A percentile compares a stretch with the other conserved stretches of the same genome.
phyloP scores from a whole-genome alignment of 1,139 yeast genomes.

The Geotrichum australiense region DNA sequence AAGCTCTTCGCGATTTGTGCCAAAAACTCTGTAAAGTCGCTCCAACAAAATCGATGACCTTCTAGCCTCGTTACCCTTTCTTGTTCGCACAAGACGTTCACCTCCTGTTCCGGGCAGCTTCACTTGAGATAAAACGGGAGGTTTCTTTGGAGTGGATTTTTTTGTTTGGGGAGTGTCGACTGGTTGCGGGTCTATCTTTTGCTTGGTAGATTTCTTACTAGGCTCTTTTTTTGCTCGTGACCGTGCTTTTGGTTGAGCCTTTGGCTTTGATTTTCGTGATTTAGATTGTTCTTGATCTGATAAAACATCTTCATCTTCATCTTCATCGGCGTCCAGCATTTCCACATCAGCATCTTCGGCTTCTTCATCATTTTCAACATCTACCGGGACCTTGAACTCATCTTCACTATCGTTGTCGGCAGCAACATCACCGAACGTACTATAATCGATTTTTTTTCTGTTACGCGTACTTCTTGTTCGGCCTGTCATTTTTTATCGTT shows the following conservation, averaged over 20 bases:
- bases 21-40: slow-evolving; percentile 35
- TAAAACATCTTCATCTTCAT: slow-evolving; percentile 9
- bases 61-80: no score
- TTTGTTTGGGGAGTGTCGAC: slow-evolving; percentile 9
- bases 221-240: no score
- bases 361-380: slow-evolving; percentile 18
- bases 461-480: slow-evolving; percentile 23
- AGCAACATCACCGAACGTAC: slow-evolving; percentile 21
- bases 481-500: no score
- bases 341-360: slow-evolving; percentile 18
- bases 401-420: slow-evolving; percentile 5
- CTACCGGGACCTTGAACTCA: slow-evolving; percentile 23
- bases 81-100: neutral
- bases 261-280: no score
- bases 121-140: no score
- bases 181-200: no score
- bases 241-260: no score
- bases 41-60: slow-evolving; percentile 31
- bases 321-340: slow-evolving; percentile 16
- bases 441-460: slow-evolving; percentile 22
- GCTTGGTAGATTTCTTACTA: no score
- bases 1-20: slow-evolving; percentile 33
- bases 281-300: neutral
- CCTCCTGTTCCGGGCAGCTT: no score
- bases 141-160: no score